A percentile compares a stretch with the other conserved stretches of the same genome.
These are phyloP conservation scores for Arthrobotrys conoides DNA, from an alignment of 2,329 filamentous ascomycete species.

Conservation along the genomic window DNA sequence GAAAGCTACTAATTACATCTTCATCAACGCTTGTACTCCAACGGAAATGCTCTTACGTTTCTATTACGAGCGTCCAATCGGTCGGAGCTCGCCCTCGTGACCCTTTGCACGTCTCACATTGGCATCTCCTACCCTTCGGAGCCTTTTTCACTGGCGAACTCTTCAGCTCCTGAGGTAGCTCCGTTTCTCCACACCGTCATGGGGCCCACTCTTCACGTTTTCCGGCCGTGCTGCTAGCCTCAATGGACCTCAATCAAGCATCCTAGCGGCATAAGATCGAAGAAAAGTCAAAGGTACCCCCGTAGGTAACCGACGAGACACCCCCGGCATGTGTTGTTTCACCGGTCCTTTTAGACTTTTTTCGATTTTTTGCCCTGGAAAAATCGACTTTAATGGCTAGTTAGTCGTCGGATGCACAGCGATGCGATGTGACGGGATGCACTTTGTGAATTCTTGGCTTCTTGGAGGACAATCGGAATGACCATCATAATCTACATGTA, in stretches of 20 bases:
- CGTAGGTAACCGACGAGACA: constrained; percentile 54
- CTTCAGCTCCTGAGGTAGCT: constrained; percentile 49
- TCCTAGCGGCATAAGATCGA: constrained; percentile 17
- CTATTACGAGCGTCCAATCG: constrained; percentile 53
- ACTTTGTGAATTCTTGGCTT: constrained; percentile 14
- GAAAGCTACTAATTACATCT: too few relatives aligned
- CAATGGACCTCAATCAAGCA: constrained; percentile 40
- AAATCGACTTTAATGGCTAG: constrained; percentile 2
- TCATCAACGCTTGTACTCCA: constrained; percentile 50
- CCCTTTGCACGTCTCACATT: constrained; percentile 46
- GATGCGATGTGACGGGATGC: constrained; percentile 35
- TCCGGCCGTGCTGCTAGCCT: constrained; percentile 29
- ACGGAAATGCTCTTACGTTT: constrained; percentile 59
- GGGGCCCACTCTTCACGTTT: constrained; percentile 55
- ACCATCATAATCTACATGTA: neutral
- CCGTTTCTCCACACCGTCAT: constrained; percentile 53
- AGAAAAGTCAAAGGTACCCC: constrained; percentile 23
- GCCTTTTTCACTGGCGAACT: constrained; percentile 58
- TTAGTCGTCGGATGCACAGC: constrained; percentile 16
- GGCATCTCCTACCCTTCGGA: constrained; percentile 58
- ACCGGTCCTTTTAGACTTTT: constrained; percentile 32
- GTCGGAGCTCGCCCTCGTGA: constrained; percentile 56
- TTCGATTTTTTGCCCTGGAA: constrained; percentile 22
- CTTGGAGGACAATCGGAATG: neutral
- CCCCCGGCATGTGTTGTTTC: constrained; percentile 46